Evolutionary conservation across 2,329 filamentous ascomycete species (phyloP), one percentile per base, ranked within the genome.

Genomic region (Microsporum ferrugineum): DNA sequence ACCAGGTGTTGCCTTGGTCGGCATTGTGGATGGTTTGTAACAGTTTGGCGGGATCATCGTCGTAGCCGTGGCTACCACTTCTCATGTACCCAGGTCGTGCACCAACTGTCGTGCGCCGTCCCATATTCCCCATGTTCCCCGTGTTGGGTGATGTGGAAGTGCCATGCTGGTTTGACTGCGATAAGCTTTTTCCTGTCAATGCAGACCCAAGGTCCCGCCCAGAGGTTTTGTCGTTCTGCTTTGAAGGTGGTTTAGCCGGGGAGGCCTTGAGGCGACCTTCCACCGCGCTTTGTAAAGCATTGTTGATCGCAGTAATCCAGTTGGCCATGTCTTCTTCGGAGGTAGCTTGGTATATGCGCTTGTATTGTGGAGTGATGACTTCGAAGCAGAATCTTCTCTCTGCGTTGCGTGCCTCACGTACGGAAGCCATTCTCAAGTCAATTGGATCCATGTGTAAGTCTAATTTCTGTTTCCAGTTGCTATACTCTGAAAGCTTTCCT

Each of bases 361-460:
- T 97, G 73, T 87, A 97, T 57, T 94, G 89, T 6, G 95, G 95
- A 0, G 94, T 99, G 63, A 99, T 97, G 58, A 99, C 89, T 75
- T 99, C 94, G 68, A 99, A 99, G 75, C 92, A 97, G 74, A 99
- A 99, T 3, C 94, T 85, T 31, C 94, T 84, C 69, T 99, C 95
- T 1, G 91, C 89, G 72, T 95, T 96, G 29, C 94, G 86, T 45
- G 95, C 92, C 76, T 99, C 94, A 61, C 94, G 85, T 14, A 99
- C 95, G 14, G 94, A 97, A 7, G 94, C 94, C 85, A 97, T 94
- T 39, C 94, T 88, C 53, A 99, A 79, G 73, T 99, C 95, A 66
- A 99, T 97, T 0, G 94, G 94, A 1, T 97, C 94, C 85, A 96
- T 97, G 72, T 99, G 95, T 31, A 97, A 79, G 73, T 99, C 94